Base-by-base conservation (phyloP, 1,284 basidiomycete species). In the Pseudozyma sp. region DNA sequence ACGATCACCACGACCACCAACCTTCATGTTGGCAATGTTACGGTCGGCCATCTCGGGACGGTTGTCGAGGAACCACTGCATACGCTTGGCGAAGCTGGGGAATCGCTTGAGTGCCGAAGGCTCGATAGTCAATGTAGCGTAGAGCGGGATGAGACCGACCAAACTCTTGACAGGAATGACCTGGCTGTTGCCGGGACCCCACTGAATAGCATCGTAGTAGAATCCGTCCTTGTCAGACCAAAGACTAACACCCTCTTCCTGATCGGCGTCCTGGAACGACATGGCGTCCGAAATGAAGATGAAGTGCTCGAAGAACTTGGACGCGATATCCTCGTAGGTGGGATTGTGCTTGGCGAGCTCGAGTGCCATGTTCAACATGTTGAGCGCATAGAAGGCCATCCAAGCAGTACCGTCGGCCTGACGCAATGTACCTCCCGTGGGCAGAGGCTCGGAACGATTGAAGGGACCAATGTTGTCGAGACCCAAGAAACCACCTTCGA, bases 321-420 rank as follows among this genome's bases (percentile, higher is more conserved):
- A 97, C n/a, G 96, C 96, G 74, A 99, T 99, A 85, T 99, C 96
- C 87, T 99, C 96, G 85, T 99, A 99, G 1, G 94, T 94, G 3
- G 92, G 88, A 85, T 99, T 99, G 86, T 98, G 95, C 87, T 98
- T 97, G 55, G 96, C 96, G 40, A 99, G 88, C 86, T 99, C 96
- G 52, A 99, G 89, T 0, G 96, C 95, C 86, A 99, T 98, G 86
- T 92, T 96, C 84, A 99, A 87, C 95, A 98, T 98, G 83, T 96
- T 96, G 68, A 98, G 87, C 78, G 91, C 93, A 86, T 96, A 99
- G 88, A 98, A 98, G 34, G 94, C 95, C 96, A 99, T 99, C 96
- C 96, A 98, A 0, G 95, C 93, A 6, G 96, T 98, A 16, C 95
- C 96, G 85, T 98, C 96, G 9, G 96, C 94, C 86, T 99, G 96